These are phyloP conservation scores for Colletotrichum navitas DNA, from an alignment of 2,329 filamentous ascomycete species.

Conservation along the genomic window DNA sequence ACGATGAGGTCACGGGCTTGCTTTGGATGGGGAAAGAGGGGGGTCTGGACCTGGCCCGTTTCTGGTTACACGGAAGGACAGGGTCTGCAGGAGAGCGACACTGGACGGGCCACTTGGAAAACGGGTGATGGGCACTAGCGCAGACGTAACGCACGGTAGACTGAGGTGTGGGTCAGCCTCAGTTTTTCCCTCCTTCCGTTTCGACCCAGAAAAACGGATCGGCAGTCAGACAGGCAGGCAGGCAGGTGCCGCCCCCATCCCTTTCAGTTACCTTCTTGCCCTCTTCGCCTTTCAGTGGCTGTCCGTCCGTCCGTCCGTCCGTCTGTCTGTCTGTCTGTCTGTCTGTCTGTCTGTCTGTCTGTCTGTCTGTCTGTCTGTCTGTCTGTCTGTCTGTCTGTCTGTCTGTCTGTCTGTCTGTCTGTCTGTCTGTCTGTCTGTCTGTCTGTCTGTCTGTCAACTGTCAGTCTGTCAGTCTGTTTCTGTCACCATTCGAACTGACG, in stretches of 20 bases:
- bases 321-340: no score
- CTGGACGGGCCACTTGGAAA: constrained; percentile 11
- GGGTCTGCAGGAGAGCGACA: constrained; percentile 23
- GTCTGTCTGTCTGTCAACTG: no score
- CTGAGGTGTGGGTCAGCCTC: constrained; percentile 8
- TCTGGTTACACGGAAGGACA: constrained; percentile 26
- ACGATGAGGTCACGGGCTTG: constrained; percentile 36
- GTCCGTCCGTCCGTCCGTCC: no score
- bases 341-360: no score
- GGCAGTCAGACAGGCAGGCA: neutral
- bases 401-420: no score
- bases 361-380: no score
- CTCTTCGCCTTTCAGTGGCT: neutral
- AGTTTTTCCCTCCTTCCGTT: neutral
- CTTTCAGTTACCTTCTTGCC: neutral
- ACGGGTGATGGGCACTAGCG: constrained; percentile 19
- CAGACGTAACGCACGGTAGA: neutral
- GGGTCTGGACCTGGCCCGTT: constrained; percentile 12
- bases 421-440: no score
- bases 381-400: no score
- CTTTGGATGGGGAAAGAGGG: constrained; percentile 2
- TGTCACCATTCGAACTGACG: no score
- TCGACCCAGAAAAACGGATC: constrained; percentile 11
- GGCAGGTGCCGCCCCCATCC: neutral
- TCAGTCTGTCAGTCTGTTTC: no score